phyloP scores from a whole-genome alignment of 305 asterid species.

The Solanum hybrid region DNA sequence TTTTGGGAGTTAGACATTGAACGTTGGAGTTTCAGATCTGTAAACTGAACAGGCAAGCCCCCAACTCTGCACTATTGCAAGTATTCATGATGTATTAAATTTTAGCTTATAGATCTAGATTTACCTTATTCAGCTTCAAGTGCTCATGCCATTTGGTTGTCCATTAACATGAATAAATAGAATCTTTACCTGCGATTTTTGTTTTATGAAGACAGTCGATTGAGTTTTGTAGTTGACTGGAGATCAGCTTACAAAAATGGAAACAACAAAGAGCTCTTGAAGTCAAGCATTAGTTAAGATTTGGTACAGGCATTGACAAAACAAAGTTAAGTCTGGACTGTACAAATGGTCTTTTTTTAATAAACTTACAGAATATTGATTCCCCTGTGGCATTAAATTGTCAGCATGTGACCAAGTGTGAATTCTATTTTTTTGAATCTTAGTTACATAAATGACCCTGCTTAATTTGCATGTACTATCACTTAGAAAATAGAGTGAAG shows the following conservation, averaged over 20 bases:
- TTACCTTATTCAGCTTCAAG: background rate
- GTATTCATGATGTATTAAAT: background rate
- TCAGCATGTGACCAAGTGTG: background rate
- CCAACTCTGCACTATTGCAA: background rate
- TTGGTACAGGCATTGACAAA: background rate
- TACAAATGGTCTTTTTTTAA: background rate
- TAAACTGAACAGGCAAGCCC: background rate
- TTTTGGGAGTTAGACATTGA: background rate
- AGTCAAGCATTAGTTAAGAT: background rate
- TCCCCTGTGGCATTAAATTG: background rate
- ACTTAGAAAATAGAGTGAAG: background rate
- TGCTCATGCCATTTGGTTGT: background rate
- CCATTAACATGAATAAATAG: background rate
- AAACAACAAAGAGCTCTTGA: background rate
- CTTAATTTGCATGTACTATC: background rate
- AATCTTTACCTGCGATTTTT: background rate
- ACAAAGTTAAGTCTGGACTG: background rate
- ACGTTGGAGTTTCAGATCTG: background rate
- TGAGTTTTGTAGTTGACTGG: background rate
- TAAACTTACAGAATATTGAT: background rate
- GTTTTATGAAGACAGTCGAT: background rate
- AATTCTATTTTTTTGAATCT: background rate
- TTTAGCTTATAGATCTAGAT: background rate
- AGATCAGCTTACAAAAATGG: background rate
- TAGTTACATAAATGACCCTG: background rate